Percentiles rank a stretch among this genome's conserved stretches.
Evolutionary conservation across 352 stramenopile genomes (phyloP).

Genomic region (Phytophthora fragariae): DNA sequence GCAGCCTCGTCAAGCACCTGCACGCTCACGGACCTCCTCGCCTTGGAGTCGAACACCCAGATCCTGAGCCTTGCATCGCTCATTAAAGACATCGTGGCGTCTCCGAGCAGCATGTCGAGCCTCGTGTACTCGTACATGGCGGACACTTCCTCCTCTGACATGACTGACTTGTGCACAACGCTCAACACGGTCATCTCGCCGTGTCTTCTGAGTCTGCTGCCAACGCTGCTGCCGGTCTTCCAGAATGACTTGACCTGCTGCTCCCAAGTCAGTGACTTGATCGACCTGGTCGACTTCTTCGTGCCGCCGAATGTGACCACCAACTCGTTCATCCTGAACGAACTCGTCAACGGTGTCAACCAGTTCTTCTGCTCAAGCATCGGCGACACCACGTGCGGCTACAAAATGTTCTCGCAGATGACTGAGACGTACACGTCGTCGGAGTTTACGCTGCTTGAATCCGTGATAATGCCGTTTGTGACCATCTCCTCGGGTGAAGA

Average conservation of each 20-base stretch:
- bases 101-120: conserved; percentile 43
- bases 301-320: conserved; percentile 47
- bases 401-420: conserved; percentile 52
- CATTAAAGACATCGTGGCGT: conserved; percentile 39
- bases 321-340: conserved; percentile 53
- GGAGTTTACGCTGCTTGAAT: conserved; percentile 52
- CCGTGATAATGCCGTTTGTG: conserved; percentile 57
- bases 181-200: conserved; percentile 47
- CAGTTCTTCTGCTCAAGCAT: conserved; percentile 54
- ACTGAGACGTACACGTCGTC: conserved; percentile 47
- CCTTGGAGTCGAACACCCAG: conserved; percentile 38
- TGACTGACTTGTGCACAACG: conserved; percentile 51
- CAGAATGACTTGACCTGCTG: conserved; percentile 49
- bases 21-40: conserved; percentile 38
- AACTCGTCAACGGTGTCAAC: conserved; percentile 57
- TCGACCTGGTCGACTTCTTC: conserved; percentile 56
- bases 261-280: conserved; percentile 49
- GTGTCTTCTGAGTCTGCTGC: conserved; percentile 43
- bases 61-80: conserved; percentile 40
- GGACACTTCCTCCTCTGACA: conserved; percentile 38
- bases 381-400: conserved; percentile 43
- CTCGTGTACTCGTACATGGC: conserved; percentile 55
- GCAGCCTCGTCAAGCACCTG: conserved; percentile 38
- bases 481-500: conserved; percentile 44
- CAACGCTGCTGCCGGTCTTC: conserved; percentile 37